Evolutionary conservation across 768 basidiomycete species (phyloP), one percentile per base, ranked within the genome.

Genomic region (Chalciporus pseudorubinellus): DNA sequence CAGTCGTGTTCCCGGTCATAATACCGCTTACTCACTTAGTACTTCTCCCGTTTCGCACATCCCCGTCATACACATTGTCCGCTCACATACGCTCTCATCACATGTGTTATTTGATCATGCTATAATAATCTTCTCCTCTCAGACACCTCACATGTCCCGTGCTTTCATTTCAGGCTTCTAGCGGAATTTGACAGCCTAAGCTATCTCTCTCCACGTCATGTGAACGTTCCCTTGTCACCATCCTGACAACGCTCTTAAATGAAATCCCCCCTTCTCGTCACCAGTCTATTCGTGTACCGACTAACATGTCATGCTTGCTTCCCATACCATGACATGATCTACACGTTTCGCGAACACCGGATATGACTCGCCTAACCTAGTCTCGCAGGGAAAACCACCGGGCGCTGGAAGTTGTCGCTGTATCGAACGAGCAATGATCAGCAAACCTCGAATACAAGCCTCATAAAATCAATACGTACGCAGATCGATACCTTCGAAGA

Each of bases 401-500:
- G 85, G 26, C 87, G 81, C 38, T 80, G 75, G 67, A 77, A 85
- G 71, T 89, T 86, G 60, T 81, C 84, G 50, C 85, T 78, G 65
- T 28, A 46, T n/a, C 44, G 38, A 44, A 19, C 51, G 5, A 33
- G 16, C 9, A 6, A 13, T 26, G 20, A 48, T 65, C 42, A 67
- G 63, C 46, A 19, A 47, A 33, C 48, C 18, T 22, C 24, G 10
- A 44, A 51, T 55, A 34, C 39, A 12, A 24, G 1, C 13, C 19
- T 42, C 50, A n/a, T 36, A 52, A 24, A 26, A 24, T 28, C 42
- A 52, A 62, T 47, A 88, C 91, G 69, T 75, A 95, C 89, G 89
- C 83, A 60, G 86, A 82, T 62, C 95, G 83, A 74, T 89, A 97
- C 63, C 89, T 80, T 70, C 95, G 80, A 59, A 99, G 77, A 70